Evolutionary conservation across 805 yeast species (phyloP), one percentile per base, ranked within the genome.

Genomic region (Candida corydali): DNA sequence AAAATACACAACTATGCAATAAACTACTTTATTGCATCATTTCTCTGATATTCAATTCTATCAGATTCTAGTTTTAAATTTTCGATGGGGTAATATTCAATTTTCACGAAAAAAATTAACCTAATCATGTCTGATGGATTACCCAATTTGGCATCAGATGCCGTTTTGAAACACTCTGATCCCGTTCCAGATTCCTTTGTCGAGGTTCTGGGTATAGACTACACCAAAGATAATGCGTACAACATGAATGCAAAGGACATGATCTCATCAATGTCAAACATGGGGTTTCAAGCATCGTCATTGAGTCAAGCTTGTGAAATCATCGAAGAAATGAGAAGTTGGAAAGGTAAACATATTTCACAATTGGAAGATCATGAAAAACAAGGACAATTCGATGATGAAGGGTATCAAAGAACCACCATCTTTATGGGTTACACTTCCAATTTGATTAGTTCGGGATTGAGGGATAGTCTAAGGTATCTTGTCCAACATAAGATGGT

Each of bases 221-320:
- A 91, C 64, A 80, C 91, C 31, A 73, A 79, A 49, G 82, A 84
- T 28, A 76, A 75, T 35, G 84, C 91, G 38, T 75, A 75, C 49
- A 78, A 89, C 61, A 78, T 86, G 75, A 69, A 73, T 30, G 98
- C 98, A 28, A 70, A 73, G 10, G 89, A 86, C 51, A 69, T 93
- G 46, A 75, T 93, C 45, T 69, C 68, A 23, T 77, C 91, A 22
- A 93, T 94, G 98, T 80, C 70, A 50, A 80, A 79, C 26, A 93
- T 94, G 97, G 99, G 99, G 6, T 93, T 91, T 70, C 99, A 93
- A 67, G 98, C 95, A 8, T 77, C 89, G 6, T 74, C 91, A 5
- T 73, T 93, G 32, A 81, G 88, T 22, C 72, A 79, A 48, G 97
- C 96, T 2, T 88, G 97, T 58, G 95, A 88, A 20, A 86, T 94